Percentiles rank a stretch among this genome's conserved stretches.
Evolutionary conservation across 2,329 filamentous ascomycete species (phyloP).

Genomic region (Chaetomium sp.): DNA sequence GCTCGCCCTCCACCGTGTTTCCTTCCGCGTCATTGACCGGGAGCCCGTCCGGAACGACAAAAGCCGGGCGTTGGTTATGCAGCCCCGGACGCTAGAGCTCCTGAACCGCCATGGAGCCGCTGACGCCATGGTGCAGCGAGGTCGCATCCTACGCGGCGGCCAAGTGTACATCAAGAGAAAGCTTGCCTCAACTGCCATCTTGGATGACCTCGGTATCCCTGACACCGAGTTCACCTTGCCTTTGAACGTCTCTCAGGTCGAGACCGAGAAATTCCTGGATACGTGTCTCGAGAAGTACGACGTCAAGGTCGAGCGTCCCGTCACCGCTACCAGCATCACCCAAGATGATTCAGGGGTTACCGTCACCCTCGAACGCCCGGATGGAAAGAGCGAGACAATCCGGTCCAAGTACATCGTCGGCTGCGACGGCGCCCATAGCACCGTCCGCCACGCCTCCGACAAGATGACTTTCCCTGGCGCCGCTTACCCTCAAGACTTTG

Average conservation of each 20-base stretch:
- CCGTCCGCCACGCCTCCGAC: constrained; percentile 44
- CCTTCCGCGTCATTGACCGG: constrained; percentile 46
- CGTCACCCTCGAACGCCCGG: constrained; percentile 33
- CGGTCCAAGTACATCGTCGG: constrained; percentile 48
- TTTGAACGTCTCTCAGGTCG: constrained; percentile 41
- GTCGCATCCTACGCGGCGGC: constrained; percentile 43
- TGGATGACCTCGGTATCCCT: constrained; percentile 38
- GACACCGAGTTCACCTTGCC: constrained; percentile 41
- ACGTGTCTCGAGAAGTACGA: constrained; percentile 37
- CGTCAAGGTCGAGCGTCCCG: constrained; percentile 37
- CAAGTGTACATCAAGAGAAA: constrained; percentile 44
- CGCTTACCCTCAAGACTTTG: constrained; percentile 48
- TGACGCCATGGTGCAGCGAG: constrained; percentile 41
- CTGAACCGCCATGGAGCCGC: constrained; percentile 49
- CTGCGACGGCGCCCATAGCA: constrained; percentile 51
- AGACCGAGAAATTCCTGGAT: constrained; percentile 42
- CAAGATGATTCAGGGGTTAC: constrained; percentile 39
- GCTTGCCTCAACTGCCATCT: constrained; percentile 38
- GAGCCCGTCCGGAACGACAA: constrained; percentile 40
- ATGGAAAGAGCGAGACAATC: constrained; percentile 33
- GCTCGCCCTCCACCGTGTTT: constrained; percentile 39
- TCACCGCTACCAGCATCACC: constrained; percentile 37
- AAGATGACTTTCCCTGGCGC: constrained; percentile 46
- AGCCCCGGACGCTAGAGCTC: constrained; percentile 54
- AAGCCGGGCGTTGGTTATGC: constrained; percentile 49